phyloP scores from a whole-genome alignment of 805 yeast genomes.

The Starmerella tilneyi region DNA sequence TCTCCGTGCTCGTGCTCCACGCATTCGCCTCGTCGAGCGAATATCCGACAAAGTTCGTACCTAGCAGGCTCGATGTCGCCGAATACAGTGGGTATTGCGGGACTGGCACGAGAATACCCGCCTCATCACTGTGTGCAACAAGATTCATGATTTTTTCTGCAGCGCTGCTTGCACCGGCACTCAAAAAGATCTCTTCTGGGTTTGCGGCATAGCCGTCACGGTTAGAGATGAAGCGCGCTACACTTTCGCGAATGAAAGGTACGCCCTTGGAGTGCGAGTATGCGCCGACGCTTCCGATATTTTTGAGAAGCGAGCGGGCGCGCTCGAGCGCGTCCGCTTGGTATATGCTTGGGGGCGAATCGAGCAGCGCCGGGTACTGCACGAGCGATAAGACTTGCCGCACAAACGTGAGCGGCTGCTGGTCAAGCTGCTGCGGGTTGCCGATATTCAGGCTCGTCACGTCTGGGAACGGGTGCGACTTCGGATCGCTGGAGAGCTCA shows the following conservation, averaged over 20 bases:
- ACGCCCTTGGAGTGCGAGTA: slow-evolving; percentile 92
- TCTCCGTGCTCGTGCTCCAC: slow-evolving; percentile 74
- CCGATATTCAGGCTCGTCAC: slow-evolving; percentile 92
- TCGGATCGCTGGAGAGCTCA: slow-evolving; percentile 45
- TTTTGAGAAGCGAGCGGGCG: slow-evolving; percentile 49
- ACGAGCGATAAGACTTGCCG: slow-evolving; percentile 78
- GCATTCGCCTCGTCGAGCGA: slow-evolving; percentile 65
- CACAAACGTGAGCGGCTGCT: slow-evolving; percentile 88
- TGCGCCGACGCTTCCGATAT: slow-evolving; percentile 83
- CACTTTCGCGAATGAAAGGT: slow-evolving; percentile 54
- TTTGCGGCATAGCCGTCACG: slow-evolving; percentile 68
- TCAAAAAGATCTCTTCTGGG: slow-evolving; percentile 67
- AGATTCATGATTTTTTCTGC: slow-evolving; percentile 70
- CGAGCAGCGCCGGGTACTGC: slow-evolving; percentile 69
- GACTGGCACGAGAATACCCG: slow-evolving; percentile 77
- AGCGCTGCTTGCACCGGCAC: slow-evolving; percentile 92
- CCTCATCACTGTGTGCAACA: slow-evolving; percentile 53
- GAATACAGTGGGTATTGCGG: slow-evolving; percentile 98
- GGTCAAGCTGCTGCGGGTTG: slow-evolving; percentile 94
- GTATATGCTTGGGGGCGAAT: slow-evolving; percentile 27
- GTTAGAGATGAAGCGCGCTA: slow-evolving; percentile 65
- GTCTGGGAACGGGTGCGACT: slow-evolving; percentile 59
- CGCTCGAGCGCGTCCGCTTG: slow-evolving; percentile 60
- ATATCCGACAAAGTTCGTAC: slow-evolving; percentile 77
- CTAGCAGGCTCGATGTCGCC: slow-evolving; percentile 79